These are phyloP conservation scores for Diplodia sapinea DNA, from an alignment of 2,329 filamentous ascomycete genomes.

Conservation along the genomic window DNA sequence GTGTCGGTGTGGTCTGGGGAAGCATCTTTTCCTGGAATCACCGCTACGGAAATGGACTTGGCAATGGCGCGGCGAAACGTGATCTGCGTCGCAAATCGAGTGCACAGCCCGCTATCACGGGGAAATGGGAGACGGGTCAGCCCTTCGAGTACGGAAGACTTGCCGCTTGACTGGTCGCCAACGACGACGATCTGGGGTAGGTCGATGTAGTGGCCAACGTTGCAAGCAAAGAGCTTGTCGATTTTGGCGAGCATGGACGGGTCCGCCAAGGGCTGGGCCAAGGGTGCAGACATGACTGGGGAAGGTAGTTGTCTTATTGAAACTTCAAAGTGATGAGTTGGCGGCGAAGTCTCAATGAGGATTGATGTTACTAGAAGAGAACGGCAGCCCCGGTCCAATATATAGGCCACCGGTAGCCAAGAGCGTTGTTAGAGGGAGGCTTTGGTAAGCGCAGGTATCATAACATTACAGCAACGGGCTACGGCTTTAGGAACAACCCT, in stretches of 20 bases:
- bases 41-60: conserved; percentile 42
- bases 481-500: too few species aligned
- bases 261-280: not conserved
- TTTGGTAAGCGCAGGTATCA: too few species aligned
- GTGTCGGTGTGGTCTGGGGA: conserved; percentile 33
- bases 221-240: conserved; percentile 45
- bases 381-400: too few species aligned
- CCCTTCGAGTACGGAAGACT: conserved; percentile 65
- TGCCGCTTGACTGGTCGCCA: conserved; percentile 84
- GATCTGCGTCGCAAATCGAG: conserved; percentile 55
- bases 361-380: too few species aligned
- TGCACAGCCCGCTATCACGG: conserved; percentile 48
- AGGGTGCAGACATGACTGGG: not conserved
- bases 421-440: too few species aligned
- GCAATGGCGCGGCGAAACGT: conserved; percentile 44
- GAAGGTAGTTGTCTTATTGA: not conserved
- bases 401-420: too few species aligned
- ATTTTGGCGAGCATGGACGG: conserved; percentile 42
- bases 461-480: too few species aligned
- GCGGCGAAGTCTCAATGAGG: too few species aligned
- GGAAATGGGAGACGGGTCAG: conserved; percentile 51
- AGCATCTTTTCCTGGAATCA: conserved; percentile 37
- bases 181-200: conserved; percentile 78
- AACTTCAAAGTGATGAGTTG: too few species aligned
- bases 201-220: conserved; percentile 42